Conservation (phyloP, 352 stramenopile species). For the Phytopythium sindhum region DNA sequence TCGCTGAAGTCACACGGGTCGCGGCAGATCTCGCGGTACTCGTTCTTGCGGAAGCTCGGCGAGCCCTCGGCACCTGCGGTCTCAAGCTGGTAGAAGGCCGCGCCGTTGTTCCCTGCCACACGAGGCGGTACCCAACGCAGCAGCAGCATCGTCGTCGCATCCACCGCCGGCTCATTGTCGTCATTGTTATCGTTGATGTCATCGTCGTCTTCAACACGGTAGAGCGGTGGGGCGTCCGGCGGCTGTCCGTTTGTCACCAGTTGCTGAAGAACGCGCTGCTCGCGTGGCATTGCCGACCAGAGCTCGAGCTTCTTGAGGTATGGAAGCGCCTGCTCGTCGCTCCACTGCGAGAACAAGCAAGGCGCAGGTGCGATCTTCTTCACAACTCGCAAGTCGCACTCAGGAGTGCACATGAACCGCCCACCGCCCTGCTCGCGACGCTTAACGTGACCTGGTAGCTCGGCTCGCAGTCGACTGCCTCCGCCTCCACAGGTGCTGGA, state of each 20-base stretch:
- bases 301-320: slow-evolving; percentile 72
- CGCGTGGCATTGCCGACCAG: slow-evolving; percentile 63
- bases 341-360: slow-evolving; percentile 64
- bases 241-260: slow-evolving; percentile 65
- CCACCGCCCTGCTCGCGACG: slow-evolving; percentile 45
- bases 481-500: slow-evolving; percentile 24
- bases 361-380: slow-evolving; percentile 46
- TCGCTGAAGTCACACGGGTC: slow-evolving; percentile 86
- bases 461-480: slow-evolving; percentile 47
- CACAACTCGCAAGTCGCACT: slow-evolving; percentile 67
- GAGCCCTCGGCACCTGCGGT: slow-evolving; percentile 74
- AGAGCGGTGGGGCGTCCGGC: slow-evolving; percentile 50
- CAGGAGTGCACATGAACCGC: slow-evolving; percentile 49
- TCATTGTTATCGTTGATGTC: slow-evolving; percentile 13
- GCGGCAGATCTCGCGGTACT: slow-evolving; percentile 81
- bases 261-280: slow-evolving; percentile 65
- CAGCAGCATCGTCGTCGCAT: slow-evolving; percentile 68
- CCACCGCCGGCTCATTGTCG: slow-evolving; percentile 18
- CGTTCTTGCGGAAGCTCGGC: slow-evolving; percentile 56
- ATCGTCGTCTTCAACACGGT: slow-evolving; percentile 46
- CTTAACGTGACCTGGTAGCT: slow-evolving; percentile 64
- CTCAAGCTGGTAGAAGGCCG: slow-evolving; percentile 82
- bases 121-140: slow-evolving; percentile 66
- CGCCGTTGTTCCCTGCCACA: slow-evolving; percentile 57
- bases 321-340: slow-evolving; percentile 39